Evolutionary conservation across 352 stramenopile genomes (phyloP), one percentile per base, ranked within the genome.

Genomic region (Pythium aquatile): DNA sequence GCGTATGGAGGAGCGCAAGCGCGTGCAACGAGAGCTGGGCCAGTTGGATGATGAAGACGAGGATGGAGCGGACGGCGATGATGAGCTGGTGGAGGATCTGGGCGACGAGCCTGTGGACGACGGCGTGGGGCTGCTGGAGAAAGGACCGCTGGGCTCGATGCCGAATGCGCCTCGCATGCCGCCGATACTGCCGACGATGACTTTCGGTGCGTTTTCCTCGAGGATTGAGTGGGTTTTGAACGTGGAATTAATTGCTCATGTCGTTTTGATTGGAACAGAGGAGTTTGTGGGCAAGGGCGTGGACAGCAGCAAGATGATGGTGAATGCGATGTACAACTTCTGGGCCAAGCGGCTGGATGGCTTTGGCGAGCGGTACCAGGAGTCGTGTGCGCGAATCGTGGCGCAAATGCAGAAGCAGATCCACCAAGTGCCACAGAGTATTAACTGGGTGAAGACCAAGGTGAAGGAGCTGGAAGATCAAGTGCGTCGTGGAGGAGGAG

Each of bases 321-420:
- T 69, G 26, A 67, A 71, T 4, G 76, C 78, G 48, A 87, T 91
- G 72, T 88, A 88, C 70, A 83, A 78, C 42, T 91, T 91, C 62
- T 89, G 82, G 82, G 79, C 79, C 33, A 72, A 78, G 35, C 79
- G 78, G 17, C 69, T 91, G 37, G 78, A 89, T 44, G 80, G 80
- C 28, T 85, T 91, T 51, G 69, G 80, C 57, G 78, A 86, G 28
- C 73, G 82, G 7, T 91, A 91, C 63, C 53, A 86, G 56, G 82
- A 88, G n/a, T 91, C 80, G 40, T 91, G 82, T 48, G 58, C 66
- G 44, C 75, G 77, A 46, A 60, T 89, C n/a, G 68, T 81, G 5
- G 67, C 68, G 29, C 82, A 91, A 63, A 91, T 91, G 82, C 68
- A 87, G 52, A 89, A 86, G 66, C 79, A 89, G 42, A 67, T 60